These are phyloP conservation scores for Pleurotus salmoneostramineus DNA, from an alignment of 768 basidiomycete species.

Conservation along the genomic window DNA sequence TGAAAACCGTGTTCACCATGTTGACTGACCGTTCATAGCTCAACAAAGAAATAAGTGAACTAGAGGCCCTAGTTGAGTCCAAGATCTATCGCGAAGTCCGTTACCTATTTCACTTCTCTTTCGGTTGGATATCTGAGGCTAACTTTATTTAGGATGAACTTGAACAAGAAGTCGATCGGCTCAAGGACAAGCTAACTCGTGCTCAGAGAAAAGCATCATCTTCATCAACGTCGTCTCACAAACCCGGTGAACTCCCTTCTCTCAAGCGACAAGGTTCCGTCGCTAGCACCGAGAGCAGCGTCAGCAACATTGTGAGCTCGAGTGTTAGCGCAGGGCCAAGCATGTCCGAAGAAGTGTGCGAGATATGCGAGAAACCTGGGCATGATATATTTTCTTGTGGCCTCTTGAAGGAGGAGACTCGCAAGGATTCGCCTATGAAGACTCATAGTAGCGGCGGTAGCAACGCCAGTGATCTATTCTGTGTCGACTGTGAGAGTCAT, in stretches of 20 bases:
- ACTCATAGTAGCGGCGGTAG: not conserved
- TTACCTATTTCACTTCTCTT: not conserved
- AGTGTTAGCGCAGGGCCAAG: slow-evolving; percentile 16
- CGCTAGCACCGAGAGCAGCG: slow-evolving; percentile 19
- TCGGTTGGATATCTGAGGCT: slow-evolving; percentile 6
- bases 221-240: slow-evolving; percentile 21
- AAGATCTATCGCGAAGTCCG: slow-evolving; percentile 88
- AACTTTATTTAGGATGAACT: slow-evolving; percentile 63
- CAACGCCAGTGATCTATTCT: slow-evolving; percentile 39
- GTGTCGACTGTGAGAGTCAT: slow-evolving; percentile 81
- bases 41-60: slow-evolving; percentile 88
- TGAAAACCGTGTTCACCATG: not conserved
- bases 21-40: slow-evolving; percentile 42
- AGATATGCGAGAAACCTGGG: slow-evolving; percentile 81
- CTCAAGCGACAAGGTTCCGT: not conserved
- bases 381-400: slow-evolving; percentile 88
- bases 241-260: slow-evolving; percentile 3
- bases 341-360: slow-evolving; percentile 50
- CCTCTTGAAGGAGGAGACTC: slow-evolving; percentile 56
- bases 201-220: slow-evolving; percentile 53
- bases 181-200: slow-evolving; percentile 67
- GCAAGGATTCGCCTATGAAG: slow-evolving; percentile 20
- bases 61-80: slow-evolving; percentile 90
- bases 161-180: slow-evolving; percentile 75
- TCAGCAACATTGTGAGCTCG: slow-evolving; percentile 15